phyloP scores from a whole-genome alignment of 352 stramenopile species.

The Globisporangium orthogonon region DNA sequence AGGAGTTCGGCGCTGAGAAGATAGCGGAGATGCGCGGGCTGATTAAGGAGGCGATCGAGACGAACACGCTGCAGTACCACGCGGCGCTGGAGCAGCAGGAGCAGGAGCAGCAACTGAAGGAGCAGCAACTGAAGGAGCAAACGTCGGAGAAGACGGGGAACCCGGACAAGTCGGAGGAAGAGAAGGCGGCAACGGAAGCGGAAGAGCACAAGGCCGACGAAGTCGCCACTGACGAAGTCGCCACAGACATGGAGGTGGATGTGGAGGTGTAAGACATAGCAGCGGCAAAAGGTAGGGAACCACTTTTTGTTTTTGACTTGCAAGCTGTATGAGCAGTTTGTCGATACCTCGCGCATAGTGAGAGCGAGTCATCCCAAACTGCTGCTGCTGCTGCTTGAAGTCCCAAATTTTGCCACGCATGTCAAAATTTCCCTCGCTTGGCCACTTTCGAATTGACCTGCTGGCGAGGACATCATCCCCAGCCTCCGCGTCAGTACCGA shows the following conservation, averaged over 20 bases:
- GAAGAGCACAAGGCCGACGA: background rate
- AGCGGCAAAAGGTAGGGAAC: background rate
- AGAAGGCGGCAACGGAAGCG: background rate
- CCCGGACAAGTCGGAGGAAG: background rate
- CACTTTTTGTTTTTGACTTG: background rate
- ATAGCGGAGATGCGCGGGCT: conserved; percentile 23
- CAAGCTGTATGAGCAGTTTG: background rate
- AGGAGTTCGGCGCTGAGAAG: conserved; percentile 34
- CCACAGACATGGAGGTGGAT: background rate
- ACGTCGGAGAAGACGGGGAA: background rate
- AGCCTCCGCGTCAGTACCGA: background rate
- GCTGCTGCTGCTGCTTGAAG: background rate
- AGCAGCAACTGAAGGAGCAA: conserved; percentile 3
- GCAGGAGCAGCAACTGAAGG: conserved; percentile 1
- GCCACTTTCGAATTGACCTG: background rate
- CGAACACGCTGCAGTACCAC: conserved; percentile 24
- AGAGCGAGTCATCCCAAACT: background rate
- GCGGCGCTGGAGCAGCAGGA: conserved; percentile 13
- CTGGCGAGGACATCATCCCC: background rate
- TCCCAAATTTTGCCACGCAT: background rate
- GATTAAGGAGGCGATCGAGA: conserved; percentile 29
- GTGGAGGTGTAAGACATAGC: background rate
- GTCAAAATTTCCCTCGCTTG: background rate
- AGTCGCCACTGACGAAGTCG: background rate
- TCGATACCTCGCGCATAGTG: background rate